phyloP scores from a whole-genome alignment of 2,329 filamentous ascomycete species.

The Phialocephala sp. region DNA sequence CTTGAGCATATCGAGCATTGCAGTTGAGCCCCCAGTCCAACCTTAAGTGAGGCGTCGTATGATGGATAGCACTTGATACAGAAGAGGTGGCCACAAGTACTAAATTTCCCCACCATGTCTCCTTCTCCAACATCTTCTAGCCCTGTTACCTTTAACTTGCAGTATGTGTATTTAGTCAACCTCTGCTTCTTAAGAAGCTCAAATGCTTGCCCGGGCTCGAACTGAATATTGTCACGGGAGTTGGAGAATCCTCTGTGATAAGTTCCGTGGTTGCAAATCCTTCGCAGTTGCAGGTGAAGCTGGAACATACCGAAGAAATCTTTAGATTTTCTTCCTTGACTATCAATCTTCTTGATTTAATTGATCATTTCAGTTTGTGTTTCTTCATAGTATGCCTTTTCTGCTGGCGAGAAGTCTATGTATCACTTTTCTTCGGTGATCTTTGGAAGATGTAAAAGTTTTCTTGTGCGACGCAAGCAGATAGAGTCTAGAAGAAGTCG shows the following conservation, averaged over 20 bases:
- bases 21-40: not conserved
- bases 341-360: constrained; percentile 18
- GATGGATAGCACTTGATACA: constrained; percentile 22
- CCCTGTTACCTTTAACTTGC: constrained; percentile 12
- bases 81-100: constrained; percentile 27
- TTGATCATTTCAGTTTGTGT: constrained; percentile 17
- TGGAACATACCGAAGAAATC: constrained; percentile 25
- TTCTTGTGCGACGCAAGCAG: constrained; percentile 50
- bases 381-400: constrained; percentile 29
- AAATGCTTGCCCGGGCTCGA: constrained; percentile 22
- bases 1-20: not conserved
- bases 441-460: constrained; percentile 47
- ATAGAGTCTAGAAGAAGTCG: constrained; percentile 46
- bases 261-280: constrained; percentile 30
- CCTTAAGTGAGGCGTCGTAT: constrained; percentile 15
- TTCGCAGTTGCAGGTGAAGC: constrained; percentile 23
- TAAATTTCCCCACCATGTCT: constrained; percentile 17
- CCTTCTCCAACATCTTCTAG: constrained; percentile 16
- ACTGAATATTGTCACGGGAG: not conserved
- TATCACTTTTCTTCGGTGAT: constrained; percentile 33
- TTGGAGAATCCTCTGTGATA: constrained; percentile 18
- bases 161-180: constrained; percentile 17
- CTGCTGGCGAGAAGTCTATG: constrained; percentile 44
- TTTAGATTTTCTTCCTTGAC: constrained; percentile 13
- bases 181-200: constrained; percentile 13